Percentiles rank a stretch among this genome's conserved stretches.
Evolutionary conservation across 1,139 yeast species (phyloP).

Genomic region (Yamadazyma diospyri): DNA sequence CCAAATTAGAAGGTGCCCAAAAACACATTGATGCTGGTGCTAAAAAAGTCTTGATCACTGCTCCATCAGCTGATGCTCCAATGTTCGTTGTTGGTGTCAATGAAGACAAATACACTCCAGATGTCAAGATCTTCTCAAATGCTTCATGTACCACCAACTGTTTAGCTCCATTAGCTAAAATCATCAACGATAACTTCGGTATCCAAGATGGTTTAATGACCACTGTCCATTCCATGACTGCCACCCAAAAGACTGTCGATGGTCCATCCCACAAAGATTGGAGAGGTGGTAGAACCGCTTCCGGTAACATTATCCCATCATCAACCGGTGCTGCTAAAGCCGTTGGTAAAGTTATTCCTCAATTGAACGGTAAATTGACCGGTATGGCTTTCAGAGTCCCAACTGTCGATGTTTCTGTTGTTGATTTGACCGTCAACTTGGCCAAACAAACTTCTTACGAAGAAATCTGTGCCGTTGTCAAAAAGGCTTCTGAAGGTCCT

Average conservation of each 20-base stretch:
- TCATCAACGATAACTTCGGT: constrained; percentile 66
- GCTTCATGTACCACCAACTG: constrained; percentile 84
- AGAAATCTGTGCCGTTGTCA: constrained; percentile 62
- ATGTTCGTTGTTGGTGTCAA: constrained; percentile 79
- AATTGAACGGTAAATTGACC: constrained; percentile 73
- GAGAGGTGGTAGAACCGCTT: constrained; percentile 86
- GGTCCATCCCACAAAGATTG: constrained; percentile 85
- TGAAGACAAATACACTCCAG: constrained; percentile 60
- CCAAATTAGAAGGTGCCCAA: constrained; percentile 63
- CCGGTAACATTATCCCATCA: constrained; percentile 77
- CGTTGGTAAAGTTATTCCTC: constrained; percentile 77
- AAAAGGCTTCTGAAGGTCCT: constrained; percentile 58
- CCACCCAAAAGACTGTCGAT: constrained; percentile 79
- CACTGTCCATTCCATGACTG: constrained; percentile 77
- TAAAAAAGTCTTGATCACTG: constrained; percentile 77
- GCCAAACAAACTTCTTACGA: constrained; percentile 61
- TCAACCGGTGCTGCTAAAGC: constrained; percentile 88
- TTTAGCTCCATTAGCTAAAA: constrained; percentile 77
- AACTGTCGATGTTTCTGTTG: constrained; percentile 70
- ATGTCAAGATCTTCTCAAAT: constrained; percentile 63
- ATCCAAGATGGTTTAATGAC: constrained; percentile 78
- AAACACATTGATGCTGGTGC: constrained; percentile 75
- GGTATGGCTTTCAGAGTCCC: constrained; percentile 80
- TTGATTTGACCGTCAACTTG: constrained; percentile 38
- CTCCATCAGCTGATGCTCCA: constrained; percentile 77